Evolutionary conservation across 2,329 filamentous ascomycete genomes (phyloP), one percentile per base, ranked within the genome.

Genomic region (Rhinocladiella mackenziei): DNA sequence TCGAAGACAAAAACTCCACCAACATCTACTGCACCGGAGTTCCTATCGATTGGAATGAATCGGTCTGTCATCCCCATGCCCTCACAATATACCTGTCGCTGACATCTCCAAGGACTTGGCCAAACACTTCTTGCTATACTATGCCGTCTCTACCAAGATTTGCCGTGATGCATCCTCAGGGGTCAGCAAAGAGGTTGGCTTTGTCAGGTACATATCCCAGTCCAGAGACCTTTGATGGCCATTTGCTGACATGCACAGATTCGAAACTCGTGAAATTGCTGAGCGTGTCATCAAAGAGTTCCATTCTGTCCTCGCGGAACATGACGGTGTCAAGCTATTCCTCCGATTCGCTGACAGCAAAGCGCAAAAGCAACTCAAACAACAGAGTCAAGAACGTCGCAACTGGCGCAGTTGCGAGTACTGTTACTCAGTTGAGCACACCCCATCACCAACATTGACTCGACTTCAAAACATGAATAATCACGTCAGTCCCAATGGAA

Each of bases 21-120:
- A 98, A 98, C 64, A 78, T 98, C 53, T 98, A 98, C 67, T 89
- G 97, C 52, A 98, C 94, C 19, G 98, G 97, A 67, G 78, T 98
- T 32, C 92, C 92, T 25, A 89, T 91, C 68, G 80, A 83, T 52
- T 81, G 94, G 76, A 94, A 86, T 39, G 94, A 98, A 72, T 82
- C 87, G 58, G 89, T 91, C 67, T 63, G 83, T 32, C 3, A 8
- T 11, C 40, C 5, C 29, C 18, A 8, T 18, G 3, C 6, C 39
- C 33, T 14, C 22, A 8, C n/a, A n/a, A 26, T 19, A 18, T 43
- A 13, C 3, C 19, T 37, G 33, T 32, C 7, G 42, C 56, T 65
- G 36, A 59, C 48, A 23, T 14, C 22, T 66, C 77, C 87, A 57
- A 83, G 81, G 60, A 81, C 78, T 53, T 89, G 87, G 63, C 95